Percentiles rank a stretch among this genome's conserved stretches.
These are phyloP conservation scores for Urostyla sp. DNA, from an alignment of 73 alveolate species.

Conservation along the genomic window DNA sequence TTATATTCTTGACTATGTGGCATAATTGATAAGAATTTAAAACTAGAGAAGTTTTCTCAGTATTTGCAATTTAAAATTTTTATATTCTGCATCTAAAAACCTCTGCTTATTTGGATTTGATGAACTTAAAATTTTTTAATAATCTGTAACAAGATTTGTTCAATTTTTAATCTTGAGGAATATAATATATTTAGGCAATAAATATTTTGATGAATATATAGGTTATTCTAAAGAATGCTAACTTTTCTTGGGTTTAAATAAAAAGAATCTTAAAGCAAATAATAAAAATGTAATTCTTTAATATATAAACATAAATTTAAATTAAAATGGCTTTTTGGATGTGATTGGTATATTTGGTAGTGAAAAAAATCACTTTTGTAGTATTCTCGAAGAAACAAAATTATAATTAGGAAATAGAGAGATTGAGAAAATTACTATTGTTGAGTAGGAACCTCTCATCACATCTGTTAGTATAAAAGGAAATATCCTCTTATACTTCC, in stretches of 20 bases:
- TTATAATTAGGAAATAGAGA: slow-evolving; percentile 41
- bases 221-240: not conserved
- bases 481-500: slow-evolving; percentile 81
- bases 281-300: not conserved
- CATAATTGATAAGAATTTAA: not conserved
- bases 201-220: not conserved
- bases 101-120: not conserved
- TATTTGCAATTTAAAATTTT: slow-evolving; percentile 5
- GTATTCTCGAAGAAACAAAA: slow-evolving; percentile 73
- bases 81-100: slow-evolving; percentile 23
- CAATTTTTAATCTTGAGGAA: not conserved
- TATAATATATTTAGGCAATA: not conserved
- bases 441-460: slow-evolving; percentile 91
- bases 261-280: not conserved
- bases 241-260: slow-evolving; percentile 9
- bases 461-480: slow-evolving; percentile 87
- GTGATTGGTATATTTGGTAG: slow-evolving; percentile 92
- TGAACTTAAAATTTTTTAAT: not conserved
- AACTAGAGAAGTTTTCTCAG: too few species aligned
- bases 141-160: too few species aligned
- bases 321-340: slow-evolving; percentile 75
- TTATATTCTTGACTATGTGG: slow-evolving; percentile 11
- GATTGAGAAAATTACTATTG: slow-evolving; percentile 79
- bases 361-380: slow-evolving; percentile 86
- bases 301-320: not conserved